Evolutionary conservation across 2,329 filamentous ascomycete species (phyloP), one percentile per base, ranked within the genome.

Genomic region (Beauveria sp.): DNA sequence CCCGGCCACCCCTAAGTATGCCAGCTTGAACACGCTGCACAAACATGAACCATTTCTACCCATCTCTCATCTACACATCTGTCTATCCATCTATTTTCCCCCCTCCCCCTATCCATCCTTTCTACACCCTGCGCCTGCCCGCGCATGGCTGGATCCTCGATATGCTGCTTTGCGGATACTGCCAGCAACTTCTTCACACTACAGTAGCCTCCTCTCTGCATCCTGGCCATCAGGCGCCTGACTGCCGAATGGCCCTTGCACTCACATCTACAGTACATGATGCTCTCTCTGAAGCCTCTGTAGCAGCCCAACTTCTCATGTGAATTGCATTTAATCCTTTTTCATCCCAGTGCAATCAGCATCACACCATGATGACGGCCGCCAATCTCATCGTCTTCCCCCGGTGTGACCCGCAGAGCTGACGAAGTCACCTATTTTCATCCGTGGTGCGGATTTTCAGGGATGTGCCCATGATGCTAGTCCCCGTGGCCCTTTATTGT

Each of bases 391-490:
- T 53, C 51, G 34, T 14, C 6, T 42, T 7, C 20, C 34, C 34
- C 34, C 20, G 20, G 14, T n/a, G 10, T 53, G 34, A n/a, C 26
- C 34, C 34, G 51, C n/a, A 42, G 20, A 26, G 51, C 51, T 53
- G 16, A 42, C 34, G 14, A 42, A 22, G 51, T 22, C 46, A 45
- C 34, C 38, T n/a, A 18, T 26, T 54, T 55, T 55, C 38, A 38
- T 55, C 52, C 52, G 38, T 55, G 52, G 52, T 55, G n/a, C 8
- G 50, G 30, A 54, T 18, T 30, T 30, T 22, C 55, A 50, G 47
- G 56, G 56, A 51, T 59, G 55, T 42, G 47, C 56, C 24, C 46
- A 51, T 59, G 46, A 59, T 52, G 24, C 56, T 46, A 24, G 56
- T 49, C 47, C 47, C 38, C 56, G 47, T 59, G 56, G 56, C 46